These are phyloP conservation scores for Suhomyces prunicola DNA, from an alignment of 805 yeast species.

Conservation along the genomic window DNA sequence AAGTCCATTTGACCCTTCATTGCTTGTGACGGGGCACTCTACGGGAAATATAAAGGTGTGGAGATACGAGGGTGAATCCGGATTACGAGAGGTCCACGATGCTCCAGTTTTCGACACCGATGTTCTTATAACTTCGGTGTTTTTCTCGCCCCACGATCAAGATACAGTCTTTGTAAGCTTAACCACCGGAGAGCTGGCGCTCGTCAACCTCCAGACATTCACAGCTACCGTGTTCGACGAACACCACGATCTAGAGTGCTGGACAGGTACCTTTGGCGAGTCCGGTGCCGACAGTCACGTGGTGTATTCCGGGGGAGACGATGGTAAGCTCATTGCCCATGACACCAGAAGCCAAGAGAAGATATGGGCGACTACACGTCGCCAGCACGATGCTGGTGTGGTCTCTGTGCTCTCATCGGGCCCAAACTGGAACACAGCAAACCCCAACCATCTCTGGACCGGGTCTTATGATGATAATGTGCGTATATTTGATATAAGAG, in stretches of 20 bases:
- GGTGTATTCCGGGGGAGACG: conserved; percentile 90
- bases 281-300: conserved; percentile 51
- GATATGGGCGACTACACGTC: conserved; percentile 39
- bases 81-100: conserved; percentile 12
- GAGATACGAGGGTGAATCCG: conserved; percentile 31
- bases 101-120: conserved; percentile 47
- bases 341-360: conserved; percentile 49
- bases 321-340: conserved; percentile 68
- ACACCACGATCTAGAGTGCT: conserved; percentile 73
- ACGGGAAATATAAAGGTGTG: conserved; percentile 73
- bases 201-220: conserved; percentile 29
- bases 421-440: conserved; percentile 38
- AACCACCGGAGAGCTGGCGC: conserved; percentile 62
- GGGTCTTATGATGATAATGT: conserved; percentile 90
- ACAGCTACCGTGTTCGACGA: conserved; percentile 25
- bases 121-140: conserved; percentile 61
- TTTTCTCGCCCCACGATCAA: conserved; percentile 46
- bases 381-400: conserved; percentile 88
- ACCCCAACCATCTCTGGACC: conserved; percentile 62
- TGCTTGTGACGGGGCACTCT: conserved; percentile 69
- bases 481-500: conserved; percentile 65
- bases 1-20: conserved; percentile 48
- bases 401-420: conserved; percentile 64
- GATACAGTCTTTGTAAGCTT: conserved; percentile 51
- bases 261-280: conserved; percentile 79